A percentile compares a stretch with the other conserved stretches of the same genome.
These are phyloP conservation scores for Tetrahymena elliotti DNA, from an alignment of 73 alveolate species.

Conservation along the genomic window DNA sequence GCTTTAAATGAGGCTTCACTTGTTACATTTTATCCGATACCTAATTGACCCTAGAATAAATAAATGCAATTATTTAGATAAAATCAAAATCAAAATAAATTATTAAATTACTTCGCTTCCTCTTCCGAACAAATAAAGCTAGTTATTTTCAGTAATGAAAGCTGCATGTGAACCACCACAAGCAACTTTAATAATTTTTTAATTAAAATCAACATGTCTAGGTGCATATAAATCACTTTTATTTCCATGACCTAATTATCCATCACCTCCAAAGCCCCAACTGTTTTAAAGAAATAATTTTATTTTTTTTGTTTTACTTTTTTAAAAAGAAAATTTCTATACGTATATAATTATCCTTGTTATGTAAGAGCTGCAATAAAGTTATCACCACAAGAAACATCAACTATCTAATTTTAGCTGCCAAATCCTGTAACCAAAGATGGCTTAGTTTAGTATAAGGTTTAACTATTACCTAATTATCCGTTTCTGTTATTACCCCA, in stretches of 20 bases:
- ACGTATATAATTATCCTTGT: background rate
- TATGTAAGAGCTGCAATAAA: background rate
- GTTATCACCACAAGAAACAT: background rate
- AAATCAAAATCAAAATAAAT: background rate
- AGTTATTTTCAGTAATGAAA: background rate
- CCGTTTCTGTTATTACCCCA: constrained; percentile 41
- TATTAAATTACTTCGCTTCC: constrained; percentile 12
- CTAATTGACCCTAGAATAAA: constrained; percentile 18
- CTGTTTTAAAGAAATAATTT: background rate
- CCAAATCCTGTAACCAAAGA: background rate
- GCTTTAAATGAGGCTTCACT: constrained; percentile 9
- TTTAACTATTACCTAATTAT: constrained; percentile 19
- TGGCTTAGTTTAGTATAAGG: constrained; percentile 12
- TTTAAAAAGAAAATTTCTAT: background rate
- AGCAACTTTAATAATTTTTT: constrained; percentile 6
- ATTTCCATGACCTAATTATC: constrained; percentile 20
- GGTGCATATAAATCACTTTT: constrained; percentile 30
- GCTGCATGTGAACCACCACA: constrained; percentile 38
- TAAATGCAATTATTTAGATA: background rate
- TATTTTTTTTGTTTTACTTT: background rate
- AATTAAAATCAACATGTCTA: constrained; percentile 7
- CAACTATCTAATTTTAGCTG: background rate
- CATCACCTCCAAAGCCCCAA: constrained; percentile 47
- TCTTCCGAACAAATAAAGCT: constrained; percentile 24
- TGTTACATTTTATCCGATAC: constrained; percentile 13